Conservation (phyloP, 805 yeast genomes). For the Starmerella sp. region DNA sequence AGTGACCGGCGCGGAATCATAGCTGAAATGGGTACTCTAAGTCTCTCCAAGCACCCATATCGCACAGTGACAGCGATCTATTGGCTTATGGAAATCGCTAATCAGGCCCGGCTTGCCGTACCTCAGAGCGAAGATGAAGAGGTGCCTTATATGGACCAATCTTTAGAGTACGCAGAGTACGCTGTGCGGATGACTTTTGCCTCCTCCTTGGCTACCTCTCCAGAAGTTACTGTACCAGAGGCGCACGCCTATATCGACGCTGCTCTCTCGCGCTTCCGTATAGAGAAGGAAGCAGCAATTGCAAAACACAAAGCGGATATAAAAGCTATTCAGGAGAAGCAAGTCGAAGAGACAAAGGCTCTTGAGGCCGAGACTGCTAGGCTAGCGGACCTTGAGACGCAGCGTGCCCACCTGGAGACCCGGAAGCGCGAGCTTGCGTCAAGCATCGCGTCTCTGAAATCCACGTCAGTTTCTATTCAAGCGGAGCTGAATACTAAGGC, state of each 20-base stretch:
- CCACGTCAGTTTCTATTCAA: not conserved
- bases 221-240: not conserved
- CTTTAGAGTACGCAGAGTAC: not conserved
- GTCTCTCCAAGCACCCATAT: not conserved
- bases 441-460: not conserved
- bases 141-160: not conserved
- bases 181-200: not conserved
- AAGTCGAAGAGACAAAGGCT: not conserved
- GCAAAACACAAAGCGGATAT: not conserved
- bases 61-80: not conserved
- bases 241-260: not conserved
- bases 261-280: not conserved
- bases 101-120: not conserved
- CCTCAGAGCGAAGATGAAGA: not conserved
- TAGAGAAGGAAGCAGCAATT: not conserved
- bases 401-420: not conserved
- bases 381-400: not conserved
- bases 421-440: not conserved
- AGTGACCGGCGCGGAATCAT: not conserved
- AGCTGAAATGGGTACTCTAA: not conserved
- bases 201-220: not conserved
- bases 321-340: not conserved
- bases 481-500: not conserved
- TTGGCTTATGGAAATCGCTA: not conserved
- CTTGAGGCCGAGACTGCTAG: not conserved